phyloP scores from a whole-genome alignment of 495 filamentous ascomycete species.

The Xylaria telfairii region DNA sequence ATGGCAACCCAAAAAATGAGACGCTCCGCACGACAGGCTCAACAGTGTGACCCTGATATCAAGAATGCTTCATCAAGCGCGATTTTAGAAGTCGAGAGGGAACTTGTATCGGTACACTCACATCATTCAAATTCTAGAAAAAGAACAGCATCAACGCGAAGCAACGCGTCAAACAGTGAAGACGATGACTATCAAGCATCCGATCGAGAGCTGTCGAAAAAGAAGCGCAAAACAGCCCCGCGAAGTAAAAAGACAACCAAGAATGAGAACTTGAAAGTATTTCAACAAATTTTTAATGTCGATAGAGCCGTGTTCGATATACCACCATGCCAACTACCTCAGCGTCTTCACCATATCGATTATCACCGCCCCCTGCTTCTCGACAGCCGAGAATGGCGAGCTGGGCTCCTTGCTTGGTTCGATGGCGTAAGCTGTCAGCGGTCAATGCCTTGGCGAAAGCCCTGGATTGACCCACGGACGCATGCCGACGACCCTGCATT shows the following conservation, averaged over 20 bases:
- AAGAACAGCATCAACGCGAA: background rate
- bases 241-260: slow-evolving; percentile 3
- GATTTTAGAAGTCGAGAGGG: background rate
- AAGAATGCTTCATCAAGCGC: background rate
- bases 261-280: background rate
- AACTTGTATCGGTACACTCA: background rate
- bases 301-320: background rate
- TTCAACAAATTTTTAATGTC: slow-evolving; percentile 3
- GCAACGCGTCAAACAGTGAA: slow-evolving; percentile 17
- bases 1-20: slow-evolving; percentile 21
- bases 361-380: slow-evolving; percentile 55
- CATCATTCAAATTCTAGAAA: slow-evolving; percentile 7
- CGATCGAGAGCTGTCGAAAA: slow-evolving; percentile 6
- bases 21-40: slow-evolving; percentile 21
- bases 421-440: slow-evolving; percentile 40
- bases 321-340: slow-evolving; percentile 19
- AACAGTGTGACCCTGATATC: background rate
- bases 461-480: slow-evolving; percentile 43
- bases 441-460: slow-evolving; percentile 56
- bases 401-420: slow-evolving; percentile 50
- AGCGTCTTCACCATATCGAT: slow-evolving; percentile 27
- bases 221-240: slow-evolving; percentile 21
- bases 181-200: slow-evolving; percentile 22
- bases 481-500: slow-evolving; percentile 8
- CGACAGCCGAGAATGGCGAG: slow-evolving; percentile 30